Percentiles rank a stretch among this genome's conserved stretches.
Evolutionary conservation across 805 yeast genomes (phyloP).

Genomic region (Lachancea meyersii): DNA sequence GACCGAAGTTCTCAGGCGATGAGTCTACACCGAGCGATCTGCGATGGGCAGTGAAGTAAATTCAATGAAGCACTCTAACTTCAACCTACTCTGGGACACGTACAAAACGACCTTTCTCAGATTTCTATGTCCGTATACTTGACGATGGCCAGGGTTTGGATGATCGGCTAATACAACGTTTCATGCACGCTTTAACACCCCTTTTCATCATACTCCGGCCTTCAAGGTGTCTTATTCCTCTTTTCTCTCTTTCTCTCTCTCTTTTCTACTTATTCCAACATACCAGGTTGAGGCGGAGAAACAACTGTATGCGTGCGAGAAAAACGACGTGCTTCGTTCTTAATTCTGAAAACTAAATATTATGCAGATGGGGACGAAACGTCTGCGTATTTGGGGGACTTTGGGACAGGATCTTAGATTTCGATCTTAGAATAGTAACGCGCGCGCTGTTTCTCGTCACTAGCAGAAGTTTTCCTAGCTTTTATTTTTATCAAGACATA

Average conservation of each 20-base stretch:
- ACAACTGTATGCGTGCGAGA: not conserved
- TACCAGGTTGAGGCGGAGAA: not conserved
- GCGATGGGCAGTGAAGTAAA: too few relatives aligned
- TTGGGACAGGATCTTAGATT: not conserved
- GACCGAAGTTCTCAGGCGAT: too few relatives aligned
- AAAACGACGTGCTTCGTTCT: not conserved
- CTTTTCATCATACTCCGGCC: too few relatives aligned
- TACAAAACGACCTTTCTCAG: too few relatives aligned
- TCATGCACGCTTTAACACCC: too few relatives aligned
- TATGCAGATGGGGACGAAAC: not conserved
- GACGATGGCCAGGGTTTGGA: too few relatives aligned
- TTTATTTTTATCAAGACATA: constrained; percentile 7
- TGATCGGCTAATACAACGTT: too few relatives aligned
- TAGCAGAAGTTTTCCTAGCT: constrained; percentile 5
- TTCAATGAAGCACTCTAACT: too few relatives aligned
- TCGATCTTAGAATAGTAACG: not conserved
- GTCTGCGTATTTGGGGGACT: not conserved
- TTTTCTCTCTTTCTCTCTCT: not conserved
- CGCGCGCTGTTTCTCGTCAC: constrained; percentile 4
- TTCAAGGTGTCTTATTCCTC: not conserved
- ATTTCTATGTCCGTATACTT: too few relatives aligned
- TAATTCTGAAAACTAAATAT: not conserved
- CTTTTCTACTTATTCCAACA: not conserved
- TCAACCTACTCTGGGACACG: too few relatives aligned
- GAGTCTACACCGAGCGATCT: too few relatives aligned